Evolutionary conservation across 768 basidiomycete genomes (phyloP).

Genomic region (Trametes maxima): DNA sequence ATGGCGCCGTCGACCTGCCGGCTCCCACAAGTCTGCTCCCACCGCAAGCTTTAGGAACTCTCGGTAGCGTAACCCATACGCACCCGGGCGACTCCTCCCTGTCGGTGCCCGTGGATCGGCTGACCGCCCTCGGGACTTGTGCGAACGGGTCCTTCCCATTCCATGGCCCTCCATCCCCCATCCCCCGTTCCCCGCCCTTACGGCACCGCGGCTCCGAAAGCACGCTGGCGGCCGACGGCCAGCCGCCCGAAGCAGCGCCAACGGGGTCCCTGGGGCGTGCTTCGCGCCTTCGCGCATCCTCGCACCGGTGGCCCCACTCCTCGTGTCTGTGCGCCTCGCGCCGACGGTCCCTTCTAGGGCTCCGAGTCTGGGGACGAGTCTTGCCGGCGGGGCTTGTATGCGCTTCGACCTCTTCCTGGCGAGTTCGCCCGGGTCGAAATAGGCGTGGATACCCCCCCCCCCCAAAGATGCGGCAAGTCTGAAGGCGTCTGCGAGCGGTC

Average conservation of each 20-base stretch:
- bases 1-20: no score
- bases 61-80: not conserved
- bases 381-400: not conserved
- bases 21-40: no score
- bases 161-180: not conserved
- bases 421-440: not conserved
- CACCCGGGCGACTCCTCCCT: not conserved
- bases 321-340: not conserved
- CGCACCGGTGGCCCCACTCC: not conserved
- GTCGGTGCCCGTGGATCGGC: not conserved
- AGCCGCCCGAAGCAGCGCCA: slow-evolving; percentile 1
- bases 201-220: slow-evolving; percentile 21
- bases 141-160: not conserved
- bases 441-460: not conserved
- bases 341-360: no score
- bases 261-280: no score
- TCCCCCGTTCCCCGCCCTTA: not conserved
- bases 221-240: not conserved
- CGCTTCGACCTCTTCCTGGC: not conserved
- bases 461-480: not conserved
- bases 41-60: not conserved
- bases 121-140: not conserved
- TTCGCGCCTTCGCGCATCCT: not conserved
- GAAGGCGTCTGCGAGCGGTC: no score
- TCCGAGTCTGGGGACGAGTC: no score